A percentile compares a stretch with the other conserved stretches of the same genome.
phyloP scores from a whole-genome alignment of 179 eudicot genomes.

The Patellifolia procumbens region DNA sequence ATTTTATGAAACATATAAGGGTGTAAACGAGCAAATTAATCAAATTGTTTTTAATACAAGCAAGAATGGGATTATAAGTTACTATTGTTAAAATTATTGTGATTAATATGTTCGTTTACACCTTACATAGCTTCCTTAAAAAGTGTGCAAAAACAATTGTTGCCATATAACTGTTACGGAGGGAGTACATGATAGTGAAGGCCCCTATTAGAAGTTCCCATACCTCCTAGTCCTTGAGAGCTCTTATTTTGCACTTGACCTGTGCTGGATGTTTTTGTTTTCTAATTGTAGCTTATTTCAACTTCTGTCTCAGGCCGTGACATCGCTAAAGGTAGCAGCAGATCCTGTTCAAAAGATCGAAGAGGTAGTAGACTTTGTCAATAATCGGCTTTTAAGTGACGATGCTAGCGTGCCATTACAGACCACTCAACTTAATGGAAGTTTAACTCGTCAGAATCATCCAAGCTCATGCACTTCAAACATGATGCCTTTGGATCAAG shows the following conservation, averaged over 20 bases:
- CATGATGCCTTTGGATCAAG: conserved; percentile 32
- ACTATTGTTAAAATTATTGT: too few relatives aligned
- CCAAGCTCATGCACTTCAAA: conserved; percentile 35
- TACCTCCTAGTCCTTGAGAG: neutral
- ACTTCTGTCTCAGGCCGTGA: conserved; percentile 53
- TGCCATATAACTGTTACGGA: too few relatives aligned
- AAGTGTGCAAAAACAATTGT: too few relatives aligned
- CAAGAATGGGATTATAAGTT: too few relatives aligned
- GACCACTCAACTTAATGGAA: conserved; percentile 39
- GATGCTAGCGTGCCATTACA: conserved; percentile 43
- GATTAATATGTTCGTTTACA: too few relatives aligned
- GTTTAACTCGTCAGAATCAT: conserved; percentile 31
- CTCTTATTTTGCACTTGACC: neutral
- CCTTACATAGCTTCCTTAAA: too few relatives aligned
- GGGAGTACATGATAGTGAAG: neutral
- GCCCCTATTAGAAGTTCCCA: neutral
- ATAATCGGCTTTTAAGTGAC: conserved; percentile 49
- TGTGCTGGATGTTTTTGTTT: conserved; percentile 7
- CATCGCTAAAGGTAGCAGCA: conserved; percentile 52
- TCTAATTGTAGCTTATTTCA: conserved; percentile 16
- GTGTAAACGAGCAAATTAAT: too few relatives aligned
- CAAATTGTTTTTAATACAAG: too few relatives aligned
- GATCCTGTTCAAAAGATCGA: conserved; percentile 54
- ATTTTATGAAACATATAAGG: too few relatives aligned
- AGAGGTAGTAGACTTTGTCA: conserved; percentile 65